phyloP scores from a whole-genome alignment of 371 early-diverging fungal genomes.

The Mycotypha africana region DNA sequence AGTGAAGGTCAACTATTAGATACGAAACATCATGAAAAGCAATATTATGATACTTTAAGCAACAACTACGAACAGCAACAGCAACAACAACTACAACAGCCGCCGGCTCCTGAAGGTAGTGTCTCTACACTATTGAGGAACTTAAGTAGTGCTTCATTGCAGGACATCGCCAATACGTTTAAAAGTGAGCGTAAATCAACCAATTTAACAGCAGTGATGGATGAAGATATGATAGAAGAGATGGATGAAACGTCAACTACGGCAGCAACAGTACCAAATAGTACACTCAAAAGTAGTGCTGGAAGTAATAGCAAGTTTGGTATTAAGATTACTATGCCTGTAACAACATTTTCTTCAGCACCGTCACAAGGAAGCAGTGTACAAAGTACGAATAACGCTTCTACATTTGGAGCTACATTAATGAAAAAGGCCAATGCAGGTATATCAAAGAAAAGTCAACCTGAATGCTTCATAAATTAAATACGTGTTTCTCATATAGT shows the following conservation, averaged over 20 bases:
- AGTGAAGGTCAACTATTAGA: constrained; percentile 12
- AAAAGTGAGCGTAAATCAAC: constrained; percentile 31
- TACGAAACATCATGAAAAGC: not conserved
- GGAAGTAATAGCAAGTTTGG: constrained; percentile 30
- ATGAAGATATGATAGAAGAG: constrained; percentile 15
- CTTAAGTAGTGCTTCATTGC: constrained; percentile 29
- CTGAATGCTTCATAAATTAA: too few relatives aligned
- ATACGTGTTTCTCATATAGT: too few relatives aligned
- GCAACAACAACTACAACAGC: not conserved
- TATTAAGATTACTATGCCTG: constrained; percentile 27
- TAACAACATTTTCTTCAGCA: constrained; percentile 25
- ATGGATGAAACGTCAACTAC: not conserved
- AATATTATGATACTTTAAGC: not conserved
- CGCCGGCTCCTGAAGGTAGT: constrained; percentile 22
- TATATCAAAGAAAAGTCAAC: too few relatives aligned
- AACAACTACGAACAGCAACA: constrained; percentile 3
- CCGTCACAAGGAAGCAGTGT: too few relatives aligned
- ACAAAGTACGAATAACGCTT: too few relatives aligned
- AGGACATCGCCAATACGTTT: constrained; percentile 26
- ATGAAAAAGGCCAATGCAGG: too few relatives aligned
- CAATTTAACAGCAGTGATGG: constrained; percentile 17
- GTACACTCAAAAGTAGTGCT: too few relatives aligned
- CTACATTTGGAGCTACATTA: too few relatives aligned
- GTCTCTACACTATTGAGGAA: constrained; percentile 23
- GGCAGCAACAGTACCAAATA: not conserved